Conservation (phyloP, 768 basidiomycete genomes). For the Pisolithus tinctorius region DNA sequence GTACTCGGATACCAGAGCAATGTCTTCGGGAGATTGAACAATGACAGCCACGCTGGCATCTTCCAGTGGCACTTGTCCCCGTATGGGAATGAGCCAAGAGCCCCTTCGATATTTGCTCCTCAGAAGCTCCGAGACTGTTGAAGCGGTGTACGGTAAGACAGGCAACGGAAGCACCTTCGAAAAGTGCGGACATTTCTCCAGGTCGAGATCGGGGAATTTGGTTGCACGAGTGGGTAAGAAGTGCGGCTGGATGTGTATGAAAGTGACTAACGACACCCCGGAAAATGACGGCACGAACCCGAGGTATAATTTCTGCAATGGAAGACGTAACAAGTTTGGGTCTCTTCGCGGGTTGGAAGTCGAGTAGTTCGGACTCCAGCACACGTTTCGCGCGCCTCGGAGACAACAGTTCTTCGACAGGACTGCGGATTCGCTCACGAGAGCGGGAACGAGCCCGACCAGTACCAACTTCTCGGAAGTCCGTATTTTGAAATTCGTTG, state of each 20-base stretch:
- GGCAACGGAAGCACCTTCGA: constrained; percentile 30
- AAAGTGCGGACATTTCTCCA: constrained; percentile 25
- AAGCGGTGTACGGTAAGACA: constrained; percentile 30
- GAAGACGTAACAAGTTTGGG: constrained; percentile 29
- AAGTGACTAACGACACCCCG: neutral
- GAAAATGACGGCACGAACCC: constrained; percentile 30
- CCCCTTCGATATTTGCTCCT: constrained; percentile 32
- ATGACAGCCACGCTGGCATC: constrained; percentile 37
- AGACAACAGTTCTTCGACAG: neutral
- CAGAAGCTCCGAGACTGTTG: constrained; percentile 23
- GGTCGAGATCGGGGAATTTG: constrained; percentile 12
- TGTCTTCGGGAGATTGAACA: constrained; percentile 22
- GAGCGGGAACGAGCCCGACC: neutral
- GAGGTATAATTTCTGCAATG: constrained; percentile 36
- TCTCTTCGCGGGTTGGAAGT: constrained; percentile 22
- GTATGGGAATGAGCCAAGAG: constrained; percentile 54
- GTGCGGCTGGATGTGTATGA: constrained; percentile 18
- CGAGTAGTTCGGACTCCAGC: neutral
- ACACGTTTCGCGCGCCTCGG: constrained; percentile 5
- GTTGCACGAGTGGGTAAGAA: constrained; percentile 14
- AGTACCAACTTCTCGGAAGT: constrained; percentile 16
- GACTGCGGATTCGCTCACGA: neutral
- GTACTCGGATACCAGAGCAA: neutral
- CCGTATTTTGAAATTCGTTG: constrained; percentile 37
- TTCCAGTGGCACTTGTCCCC: constrained; percentile 46